A percentile compares a stretch with the other conserved stretches of the same genome.
Evolutionary conservation across 2,329 filamentous ascomycete genomes (phyloP).

Genomic region (Neonectria neomacrospora): DNA sequence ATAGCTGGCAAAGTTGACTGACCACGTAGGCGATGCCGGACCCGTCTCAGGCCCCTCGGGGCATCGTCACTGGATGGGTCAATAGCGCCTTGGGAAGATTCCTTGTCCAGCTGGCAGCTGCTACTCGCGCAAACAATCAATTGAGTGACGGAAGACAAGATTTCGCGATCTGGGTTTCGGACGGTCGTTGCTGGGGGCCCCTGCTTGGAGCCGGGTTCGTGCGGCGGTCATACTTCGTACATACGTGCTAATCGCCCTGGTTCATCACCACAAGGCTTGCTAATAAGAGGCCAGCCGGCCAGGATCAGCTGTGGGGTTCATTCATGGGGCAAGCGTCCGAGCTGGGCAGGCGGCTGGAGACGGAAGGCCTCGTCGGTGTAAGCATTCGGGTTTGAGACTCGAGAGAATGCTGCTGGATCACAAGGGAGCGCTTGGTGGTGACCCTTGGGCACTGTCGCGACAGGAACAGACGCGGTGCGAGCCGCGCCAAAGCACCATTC

Average conservation of each 20-base stretch:
- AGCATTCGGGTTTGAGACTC: slow-evolving; percentile 4
- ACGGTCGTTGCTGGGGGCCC: slow-evolving; percentile 34
- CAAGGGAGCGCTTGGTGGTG: not conserved
- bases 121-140: slow-evolving; percentile 20
- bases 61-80: slow-evolving; percentile 8
- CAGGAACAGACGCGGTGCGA: not conserved
- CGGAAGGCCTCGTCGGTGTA: slow-evolving; percentile 23
- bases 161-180: slow-evolving; percentile 36
- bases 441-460: no score
- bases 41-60: slow-evolving; percentile 14
- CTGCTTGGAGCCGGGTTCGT: slow-evolving; percentile 39
- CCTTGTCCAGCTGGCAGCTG: slow-evolving; percentile 22
- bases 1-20: slow-evolving; percentile 27
- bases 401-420: not conserved
- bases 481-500: no score
- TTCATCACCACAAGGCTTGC: slow-evolving; percentile 39
- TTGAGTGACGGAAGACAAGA: slow-evolving; percentile 28
- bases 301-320: slow-evolving; percentile 25
- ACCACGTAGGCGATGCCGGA: slow-evolving; percentile 32
- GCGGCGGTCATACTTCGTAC: slow-evolving; percentile 42
- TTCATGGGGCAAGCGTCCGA: slow-evolving; percentile 31
- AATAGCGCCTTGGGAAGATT: slow-evolving; percentile 10
- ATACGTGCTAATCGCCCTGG: slow-evolving; percentile 37
- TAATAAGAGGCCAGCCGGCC: slow-evolving; percentile 9
- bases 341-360: slow-evolving; percentile 15